Conservation (phyloP, 192 early-diverging fungal genomes). For the Backusella macrospora region DNA sequence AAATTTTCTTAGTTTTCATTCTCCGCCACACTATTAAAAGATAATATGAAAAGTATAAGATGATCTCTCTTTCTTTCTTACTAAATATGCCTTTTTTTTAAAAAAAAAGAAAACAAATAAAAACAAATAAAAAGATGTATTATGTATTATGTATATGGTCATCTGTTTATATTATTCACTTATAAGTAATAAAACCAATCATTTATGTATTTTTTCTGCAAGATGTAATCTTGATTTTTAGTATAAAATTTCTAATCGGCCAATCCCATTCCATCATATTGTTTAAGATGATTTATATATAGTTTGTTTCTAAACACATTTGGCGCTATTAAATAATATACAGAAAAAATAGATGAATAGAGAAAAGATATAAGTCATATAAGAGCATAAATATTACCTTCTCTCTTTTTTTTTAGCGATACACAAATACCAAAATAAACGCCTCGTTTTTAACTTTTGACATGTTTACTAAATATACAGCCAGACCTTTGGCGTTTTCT, state of each 20-base stretch:
- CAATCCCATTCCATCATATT: not conserved
- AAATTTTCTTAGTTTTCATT: not conserved
- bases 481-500: too few relatives aligned
- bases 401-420: not conserved
- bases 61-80: too few relatives aligned
- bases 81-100: too few relatives aligned
- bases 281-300: not conserved
- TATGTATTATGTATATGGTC: too few relatives aligned
- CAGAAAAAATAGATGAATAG: not conserved
- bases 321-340: not conserved
- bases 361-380: not conserved
- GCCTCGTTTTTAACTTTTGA: not conserved
- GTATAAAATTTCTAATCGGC: not conserved
- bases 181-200: too few relatives aligned
- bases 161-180: too few relatives aligned
- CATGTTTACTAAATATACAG: slow-evolving; percentile 7
- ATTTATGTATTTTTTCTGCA: not conserved
- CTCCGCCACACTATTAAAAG: too few relatives aligned
- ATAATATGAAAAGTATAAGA: too few relatives aligned
- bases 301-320: not conserved
- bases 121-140: too few relatives aligned
- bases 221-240: not conserved
- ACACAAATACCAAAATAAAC: not conserved
- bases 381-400: too few relatives aligned
- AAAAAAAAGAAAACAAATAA: too few relatives aligned